phyloP scores from a whole-genome alignment of 176 grass and related monocot species.

The Pharus latifolius region DNA sequence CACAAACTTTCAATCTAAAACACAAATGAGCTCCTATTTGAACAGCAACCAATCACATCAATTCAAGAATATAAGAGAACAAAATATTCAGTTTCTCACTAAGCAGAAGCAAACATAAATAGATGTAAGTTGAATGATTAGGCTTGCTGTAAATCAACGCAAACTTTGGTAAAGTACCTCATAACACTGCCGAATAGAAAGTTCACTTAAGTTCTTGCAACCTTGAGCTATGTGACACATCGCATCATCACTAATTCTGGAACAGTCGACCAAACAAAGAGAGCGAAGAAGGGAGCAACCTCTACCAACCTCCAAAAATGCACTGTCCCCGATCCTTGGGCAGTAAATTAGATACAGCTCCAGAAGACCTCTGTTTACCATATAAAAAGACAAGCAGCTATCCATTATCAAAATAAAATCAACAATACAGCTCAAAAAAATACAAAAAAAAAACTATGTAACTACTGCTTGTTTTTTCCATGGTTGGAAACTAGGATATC shows the following conservation, averaged over 20 bases:
- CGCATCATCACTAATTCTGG: constrained; percentile 68
- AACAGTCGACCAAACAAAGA: constrained; percentile 72
- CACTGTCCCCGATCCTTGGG: constrained; percentile 66
- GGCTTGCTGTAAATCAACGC: background rate
- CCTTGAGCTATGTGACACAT: constrained; percentile 68
- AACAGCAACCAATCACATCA: background rate
- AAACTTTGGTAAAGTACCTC: constrained; percentile 47
- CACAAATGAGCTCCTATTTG: background rate
- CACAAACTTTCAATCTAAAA: background rate
- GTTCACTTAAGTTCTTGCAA: constrained; percentile 67
- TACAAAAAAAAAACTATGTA: background rate
- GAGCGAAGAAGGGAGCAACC: constrained; percentile 64
- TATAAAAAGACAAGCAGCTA: constrained; percentile 8
- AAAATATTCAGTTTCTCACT: background rate
- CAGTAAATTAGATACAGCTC: constrained; percentile 76
- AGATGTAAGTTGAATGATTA: background rate
- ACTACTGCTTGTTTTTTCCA: background rate
- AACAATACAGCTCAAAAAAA: background rate
- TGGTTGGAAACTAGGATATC: background rate
- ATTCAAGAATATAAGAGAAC: background rate
- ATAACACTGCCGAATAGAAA: constrained; percentile 71
- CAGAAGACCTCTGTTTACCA: constrained; percentile 55
- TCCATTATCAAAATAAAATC: background rate
- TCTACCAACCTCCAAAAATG: constrained; percentile 78
- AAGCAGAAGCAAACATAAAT: background rate